Evolutionary conservation across 306 rosid genomes (phyloP).

Genomic region (Quercus glauca): DNA sequence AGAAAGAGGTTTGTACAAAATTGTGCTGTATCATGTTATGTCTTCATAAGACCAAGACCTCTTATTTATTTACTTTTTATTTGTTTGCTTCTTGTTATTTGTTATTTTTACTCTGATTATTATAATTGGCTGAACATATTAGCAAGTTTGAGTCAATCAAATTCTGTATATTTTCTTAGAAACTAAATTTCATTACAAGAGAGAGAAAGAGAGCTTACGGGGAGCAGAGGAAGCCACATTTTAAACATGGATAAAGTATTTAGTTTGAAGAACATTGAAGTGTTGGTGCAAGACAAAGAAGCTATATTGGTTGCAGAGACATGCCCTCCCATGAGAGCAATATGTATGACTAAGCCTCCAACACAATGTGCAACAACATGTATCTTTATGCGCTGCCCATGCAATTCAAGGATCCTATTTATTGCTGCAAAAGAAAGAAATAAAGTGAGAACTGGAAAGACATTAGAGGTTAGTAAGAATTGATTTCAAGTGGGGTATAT

Average conservation of each 20-base stretch:
- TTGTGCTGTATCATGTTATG: too few species aligned
- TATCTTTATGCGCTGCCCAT: slow-evolving; percentile 17
- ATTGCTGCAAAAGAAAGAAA: slow-evolving; percentile 21
- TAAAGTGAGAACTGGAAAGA: background rate
- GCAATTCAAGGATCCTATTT: slow-evolving; percentile 28
- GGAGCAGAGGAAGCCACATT: slow-evolving; percentile 41
- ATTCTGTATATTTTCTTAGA: background rate
- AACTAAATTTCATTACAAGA: background rate
- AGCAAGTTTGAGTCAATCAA: background rate
- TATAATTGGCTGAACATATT: background rate
- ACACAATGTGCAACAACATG: slow-evolving; percentile 40
- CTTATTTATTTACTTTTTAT: background rate
- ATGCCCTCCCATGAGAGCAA: slow-evolving; percentile 38
- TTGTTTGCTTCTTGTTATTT: background rate
- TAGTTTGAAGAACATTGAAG: slow-evolving; percentile 40
- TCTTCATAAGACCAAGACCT: too few species aligned
- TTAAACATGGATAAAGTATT: slow-evolving; percentile 21
- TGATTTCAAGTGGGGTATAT: background rate
- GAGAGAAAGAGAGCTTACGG: background rate
- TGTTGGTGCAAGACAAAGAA: slow-evolving; percentile 37
- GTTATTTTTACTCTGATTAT: background rate
- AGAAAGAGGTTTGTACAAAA: background rate
- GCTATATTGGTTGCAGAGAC: slow-evolving; percentile 26
- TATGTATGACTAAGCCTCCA: slow-evolving; percentile 36
- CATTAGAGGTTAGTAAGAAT: background rate